phyloP scores from a whole-genome alignment of 192 early-diverging fungal species.

The Coemansia umbellata region DNA sequence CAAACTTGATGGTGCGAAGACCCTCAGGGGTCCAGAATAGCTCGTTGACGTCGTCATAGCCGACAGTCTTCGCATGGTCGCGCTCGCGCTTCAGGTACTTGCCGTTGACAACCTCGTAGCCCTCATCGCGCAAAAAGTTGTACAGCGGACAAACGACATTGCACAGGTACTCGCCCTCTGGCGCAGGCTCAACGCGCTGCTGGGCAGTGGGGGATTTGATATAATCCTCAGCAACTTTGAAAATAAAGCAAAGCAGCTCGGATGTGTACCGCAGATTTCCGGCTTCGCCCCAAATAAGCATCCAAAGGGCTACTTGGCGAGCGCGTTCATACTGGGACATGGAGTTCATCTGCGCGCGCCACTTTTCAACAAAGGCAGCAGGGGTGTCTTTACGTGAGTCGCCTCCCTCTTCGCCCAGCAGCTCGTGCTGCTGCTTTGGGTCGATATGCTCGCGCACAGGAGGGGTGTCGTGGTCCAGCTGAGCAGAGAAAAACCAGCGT shows the following conservation, averaged over 20 bases:
- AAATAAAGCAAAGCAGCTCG: constrained; percentile 76
- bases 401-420: constrained; percentile 42
- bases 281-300: constrained; percentile 79
- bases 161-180: constrained; percentile 68
- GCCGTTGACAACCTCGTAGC: constrained; percentile 65
- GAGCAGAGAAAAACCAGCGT: constrained; percentile 78
- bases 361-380: constrained; percentile 57
- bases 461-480: constrained; percentile 58
- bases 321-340: constrained; percentile 69
- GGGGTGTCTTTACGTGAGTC: constrained; percentile 44
- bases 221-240: constrained; percentile 62
- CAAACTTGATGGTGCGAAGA: constrained; percentile 55
- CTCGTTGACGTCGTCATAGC: constrained; percentile 84
- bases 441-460: constrained; percentile 50
- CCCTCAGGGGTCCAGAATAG: constrained; percentile 73
- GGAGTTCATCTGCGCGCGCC: constrained; percentile 66
- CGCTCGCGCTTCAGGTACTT: constrained; percentile 71
- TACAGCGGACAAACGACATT: constrained; percentile 70
- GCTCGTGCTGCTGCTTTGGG: constrained; percentile 49
- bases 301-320: constrained; percentile 68
- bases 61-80: constrained; percentile 70
- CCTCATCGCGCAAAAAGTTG: constrained; percentile 68
- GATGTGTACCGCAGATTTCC: constrained; percentile 68
- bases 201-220: constrained; percentile 54
- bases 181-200: constrained; percentile 50